Evolutionary conservation across 108 stramenopile species (phyloP), one percentile per base, ranked within the genome.

Genomic region (Epithemia pelagica): DNA sequence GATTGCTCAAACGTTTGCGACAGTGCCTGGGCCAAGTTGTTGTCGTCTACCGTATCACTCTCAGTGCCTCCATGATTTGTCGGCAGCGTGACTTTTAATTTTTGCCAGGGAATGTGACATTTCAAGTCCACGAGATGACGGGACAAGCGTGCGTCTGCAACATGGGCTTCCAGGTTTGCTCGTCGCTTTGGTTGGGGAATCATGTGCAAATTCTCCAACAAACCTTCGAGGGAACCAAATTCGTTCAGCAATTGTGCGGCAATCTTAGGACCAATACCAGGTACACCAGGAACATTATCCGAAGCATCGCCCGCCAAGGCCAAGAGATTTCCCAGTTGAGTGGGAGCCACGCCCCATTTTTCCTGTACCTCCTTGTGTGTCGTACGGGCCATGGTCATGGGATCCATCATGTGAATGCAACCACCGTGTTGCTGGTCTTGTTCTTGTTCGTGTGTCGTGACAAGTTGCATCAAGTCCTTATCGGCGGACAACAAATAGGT

Each of bases 391-490:
- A 86, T 84, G 30, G 79, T 85, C 72, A 82, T 75, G 21, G 94
- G 94, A 75, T 95, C 94, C 64, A 95, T 77, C 88, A 94, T 88
- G 29, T 89, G 76, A 21, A 91, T 64, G 37, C 10, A 10, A 15
- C 37, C 37, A 46, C 15, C 15, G 10, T 10, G 10, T 46, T 28
- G 15, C 54, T 62, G 61, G 7, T 19, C 26, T 57, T 67, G 0
- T 23, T 62, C 37, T 5, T 5, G 5, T 55, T 56, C 30, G 37
- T 57, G 32, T 53, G 31, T 58, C 30, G 86, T 87, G n/a, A 95
- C 75, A 25, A 95, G 77, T 66, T 95, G 94, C 91, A 91, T 88
- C 55, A 95, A 69, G 78, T 95, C 94, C 75, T 95, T 95, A 67
- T 95, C 94, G 7, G 88, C 90, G 23, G 80, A 79, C 28, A 92